Conservation (phyloP, 192 early-diverging fungal species). For the Backusella liffmaniae region DNA sequence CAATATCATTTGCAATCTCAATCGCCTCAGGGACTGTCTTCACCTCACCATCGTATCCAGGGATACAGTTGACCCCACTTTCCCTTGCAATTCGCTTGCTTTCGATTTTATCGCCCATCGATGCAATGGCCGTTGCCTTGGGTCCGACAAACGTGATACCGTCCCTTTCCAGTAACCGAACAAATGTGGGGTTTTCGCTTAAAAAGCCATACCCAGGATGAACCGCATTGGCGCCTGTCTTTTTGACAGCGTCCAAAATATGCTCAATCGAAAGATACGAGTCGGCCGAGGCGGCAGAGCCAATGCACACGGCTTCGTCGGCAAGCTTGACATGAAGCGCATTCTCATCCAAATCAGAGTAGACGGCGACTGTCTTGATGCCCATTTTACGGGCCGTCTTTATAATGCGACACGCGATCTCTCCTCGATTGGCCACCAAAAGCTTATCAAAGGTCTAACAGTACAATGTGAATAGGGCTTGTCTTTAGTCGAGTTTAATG, state of each 20-base stretch:
- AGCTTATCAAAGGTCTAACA: conserved; percentile 85
- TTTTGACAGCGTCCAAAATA: conserved; percentile 73
- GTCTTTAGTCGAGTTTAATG: background rate
- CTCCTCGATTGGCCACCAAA: conserved; percentile 93
- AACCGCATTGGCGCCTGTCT: conserved; percentile 85
- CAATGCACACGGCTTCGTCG: conserved; percentile 84
- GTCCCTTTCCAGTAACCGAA: conserved; percentile 66
- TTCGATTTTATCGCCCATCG: conserved; percentile 83
- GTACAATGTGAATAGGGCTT: background rate
- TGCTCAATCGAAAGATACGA: conserved; percentile 81
- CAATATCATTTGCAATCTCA: conserved; percentile 65
- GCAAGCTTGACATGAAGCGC: conserved; percentile 85
- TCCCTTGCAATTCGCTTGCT: conserved; percentile 72
- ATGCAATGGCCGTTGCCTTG: conserved; percentile 62
- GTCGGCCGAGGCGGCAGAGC: conserved; percentile 75
- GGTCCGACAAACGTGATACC: conserved; percentile 79
- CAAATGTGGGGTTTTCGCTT: conserved; percentile 88
- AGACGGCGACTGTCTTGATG: conserved; percentile 91
- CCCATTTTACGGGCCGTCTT: conserved; percentile 90
- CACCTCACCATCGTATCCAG: conserved; percentile 86
- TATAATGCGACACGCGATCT: conserved; percentile 94
- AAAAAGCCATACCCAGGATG: conserved; percentile 97
- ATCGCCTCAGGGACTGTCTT: conserved; percentile 71
- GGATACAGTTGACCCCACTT: conserved; percentile 76
- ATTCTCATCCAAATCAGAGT: conserved; percentile 90